Evolutionary conservation across 805 yeast species (phyloP).

Genomic region (Wickerhamiella sorbophila): DNA sequence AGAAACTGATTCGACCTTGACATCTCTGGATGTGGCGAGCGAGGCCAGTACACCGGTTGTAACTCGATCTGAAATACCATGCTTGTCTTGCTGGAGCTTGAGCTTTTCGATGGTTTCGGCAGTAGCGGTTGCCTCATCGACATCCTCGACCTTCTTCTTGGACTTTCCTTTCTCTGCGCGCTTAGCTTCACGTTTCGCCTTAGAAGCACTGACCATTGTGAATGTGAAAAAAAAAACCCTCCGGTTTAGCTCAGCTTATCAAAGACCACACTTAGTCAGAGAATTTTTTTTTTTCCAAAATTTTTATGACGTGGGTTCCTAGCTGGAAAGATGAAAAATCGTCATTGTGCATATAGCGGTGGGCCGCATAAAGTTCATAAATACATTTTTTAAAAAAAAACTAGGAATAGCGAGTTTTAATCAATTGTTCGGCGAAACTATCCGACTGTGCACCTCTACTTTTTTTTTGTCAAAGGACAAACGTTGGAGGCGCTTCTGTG

Average conservation of each 20-base stretch:
- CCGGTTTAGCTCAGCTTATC: not conserved
- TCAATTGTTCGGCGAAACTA: too few relatives aligned
- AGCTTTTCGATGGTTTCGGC: constrained; percentile 46
- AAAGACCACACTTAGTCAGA: not conserved
- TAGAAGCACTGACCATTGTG: constrained; percentile 56
- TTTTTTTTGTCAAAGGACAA: too few relatives aligned
- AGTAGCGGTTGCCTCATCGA: constrained; percentile 36
- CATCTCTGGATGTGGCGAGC: constrained; percentile 79
- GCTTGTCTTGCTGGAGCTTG: constrained; percentile 84
- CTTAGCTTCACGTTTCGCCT: constrained; percentile 97
- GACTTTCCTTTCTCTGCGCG: constrained; percentile 69
- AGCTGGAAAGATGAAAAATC: not conserved
- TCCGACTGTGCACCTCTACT: too few relatives aligned
- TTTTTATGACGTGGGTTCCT: not conserved
- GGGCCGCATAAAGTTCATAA: too few relatives aligned
- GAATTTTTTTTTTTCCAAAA: not conserved
- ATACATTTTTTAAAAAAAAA: too few relatives aligned
- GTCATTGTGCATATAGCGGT: too few relatives aligned
- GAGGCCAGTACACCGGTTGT: constrained; percentile 94
- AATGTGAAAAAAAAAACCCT: not conserved
- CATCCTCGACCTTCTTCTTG: constrained; percentile 43
- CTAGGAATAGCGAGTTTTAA: too few relatives aligned
- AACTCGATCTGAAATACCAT: constrained; percentile 93
- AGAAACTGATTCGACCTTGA: constrained; percentile 80
- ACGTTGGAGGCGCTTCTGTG: constrained; percentile 2